A percentile compares a stretch with the other conserved stretches of the same genome.
Evolutionary conservation across 163 green algal species (phyloP).

Genomic region (Chlorella variabilis): DNA sequence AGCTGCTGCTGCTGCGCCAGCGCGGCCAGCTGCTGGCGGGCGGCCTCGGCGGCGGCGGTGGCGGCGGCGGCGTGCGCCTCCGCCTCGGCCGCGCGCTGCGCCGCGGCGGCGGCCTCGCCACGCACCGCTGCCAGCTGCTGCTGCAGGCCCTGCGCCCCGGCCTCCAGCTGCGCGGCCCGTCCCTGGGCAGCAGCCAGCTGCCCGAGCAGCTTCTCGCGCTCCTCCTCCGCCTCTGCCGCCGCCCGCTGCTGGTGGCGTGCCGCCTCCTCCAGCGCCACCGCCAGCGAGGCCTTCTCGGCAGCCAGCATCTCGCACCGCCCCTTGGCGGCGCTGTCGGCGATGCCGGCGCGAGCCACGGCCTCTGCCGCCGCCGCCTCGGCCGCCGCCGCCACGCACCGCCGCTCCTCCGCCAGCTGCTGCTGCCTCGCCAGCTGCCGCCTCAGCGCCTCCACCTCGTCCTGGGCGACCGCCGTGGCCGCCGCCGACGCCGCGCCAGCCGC

Average conservation of each 20-base stretch:
- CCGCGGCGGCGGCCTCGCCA: background rate
- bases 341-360: background rate
- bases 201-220: background rate
- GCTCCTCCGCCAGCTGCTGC: background rate
- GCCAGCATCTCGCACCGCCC: background rate
- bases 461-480: background rate
- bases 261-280: background rate
- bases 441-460: background rate
- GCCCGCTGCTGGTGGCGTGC: background rate
- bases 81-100: background rate
- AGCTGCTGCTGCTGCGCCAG: slow-evolving; percentile 2
- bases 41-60: background rate
- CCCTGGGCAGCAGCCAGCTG: background rate
- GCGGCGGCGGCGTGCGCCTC: background rate
- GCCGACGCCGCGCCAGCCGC: background rate
- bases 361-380: background rate
- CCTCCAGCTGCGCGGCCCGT: background rate
- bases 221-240: background rate
- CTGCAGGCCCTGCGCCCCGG: background rate
- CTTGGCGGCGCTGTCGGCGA: background rate
- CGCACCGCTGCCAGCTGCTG: background rate
- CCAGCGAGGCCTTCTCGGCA: background rate
- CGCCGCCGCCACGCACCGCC: background rate
- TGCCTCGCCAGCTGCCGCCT: background rate
- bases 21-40: slow-evolving; percentile 1